Evolutionary conservation across 2,329 filamentous ascomycete genomes (phyloP).

Genomic region (Neonectria magnoliae): DNA sequence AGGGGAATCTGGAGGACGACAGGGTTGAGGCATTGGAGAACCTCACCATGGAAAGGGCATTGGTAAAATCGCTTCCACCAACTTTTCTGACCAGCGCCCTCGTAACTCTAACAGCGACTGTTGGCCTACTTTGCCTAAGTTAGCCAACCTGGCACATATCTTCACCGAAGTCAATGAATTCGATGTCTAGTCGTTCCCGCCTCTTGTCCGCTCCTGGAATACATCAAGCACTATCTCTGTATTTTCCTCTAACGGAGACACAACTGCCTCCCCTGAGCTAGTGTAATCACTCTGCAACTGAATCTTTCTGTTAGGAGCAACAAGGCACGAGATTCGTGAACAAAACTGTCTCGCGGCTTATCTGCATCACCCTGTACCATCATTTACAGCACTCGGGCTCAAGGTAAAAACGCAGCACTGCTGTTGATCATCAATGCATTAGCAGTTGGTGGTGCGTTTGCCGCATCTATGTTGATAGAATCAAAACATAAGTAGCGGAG

Average conservation of each 20-base stretch:
- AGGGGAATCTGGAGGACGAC: no score
- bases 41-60: no score
- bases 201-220: neutral
- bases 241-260: neutral
- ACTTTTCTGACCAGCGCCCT: no score
- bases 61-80: no score
- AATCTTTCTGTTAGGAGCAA: neutral
- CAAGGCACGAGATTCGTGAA: neutral
- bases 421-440: neutral
- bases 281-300: neutral
- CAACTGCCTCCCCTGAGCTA: conserved; percentile 1
- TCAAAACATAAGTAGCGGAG: no score
- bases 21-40: no score
- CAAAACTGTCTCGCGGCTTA: neutral
- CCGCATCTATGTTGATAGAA: neutral
- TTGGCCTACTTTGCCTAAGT: no score
- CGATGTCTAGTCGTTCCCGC: no score
- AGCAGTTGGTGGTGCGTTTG: neutral
- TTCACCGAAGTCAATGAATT: no score
- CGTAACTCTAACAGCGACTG: no score
- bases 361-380: neutral
- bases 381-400: neutral
- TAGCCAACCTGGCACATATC: no score
- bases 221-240: neutral
- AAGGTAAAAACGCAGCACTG: neutral